Evolutionary conservation across 2,329 filamentous ascomycete genomes (phyloP).

Genomic region (Colletotrichum simmondsii): DNA sequence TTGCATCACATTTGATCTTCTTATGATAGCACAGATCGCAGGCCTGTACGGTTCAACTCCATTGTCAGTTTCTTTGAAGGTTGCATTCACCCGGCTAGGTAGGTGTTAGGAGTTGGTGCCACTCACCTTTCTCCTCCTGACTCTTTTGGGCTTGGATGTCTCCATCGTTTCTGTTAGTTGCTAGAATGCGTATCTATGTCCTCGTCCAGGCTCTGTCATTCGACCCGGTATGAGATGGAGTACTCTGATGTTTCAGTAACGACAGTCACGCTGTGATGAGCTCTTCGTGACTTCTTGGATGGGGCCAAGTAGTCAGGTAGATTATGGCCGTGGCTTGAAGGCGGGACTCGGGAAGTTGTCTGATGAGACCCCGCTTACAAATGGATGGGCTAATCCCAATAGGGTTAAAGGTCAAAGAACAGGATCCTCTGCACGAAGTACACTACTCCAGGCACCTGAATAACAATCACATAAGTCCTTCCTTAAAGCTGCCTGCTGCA

Average conservation of each 20-base stretch:
- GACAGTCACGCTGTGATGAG: too few relatives aligned
- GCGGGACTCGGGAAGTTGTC: neutral
- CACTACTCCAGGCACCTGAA: too few relatives aligned
- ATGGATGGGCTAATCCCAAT: neutral
- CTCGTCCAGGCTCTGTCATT: neutral
- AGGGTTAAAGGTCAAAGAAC: neutral
- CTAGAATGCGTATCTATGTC: neutral
- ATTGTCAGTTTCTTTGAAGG: too few relatives aligned
- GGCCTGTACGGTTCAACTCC: neutral
- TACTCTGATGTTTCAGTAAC: too few relatives aligned
- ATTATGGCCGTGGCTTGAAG: neutral
- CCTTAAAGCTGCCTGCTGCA: neutral
- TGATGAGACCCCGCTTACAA: neutral
- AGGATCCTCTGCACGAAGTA: neutral
- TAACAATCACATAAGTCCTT: neutral
- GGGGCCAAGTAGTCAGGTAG: neutral
- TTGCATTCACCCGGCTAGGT: too few relatives aligned
- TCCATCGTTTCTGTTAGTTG: neutral
- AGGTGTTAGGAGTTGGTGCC: too few relatives aligned
- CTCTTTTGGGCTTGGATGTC: constrained; percentile 1
- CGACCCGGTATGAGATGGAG: neutral
- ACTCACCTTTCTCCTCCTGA: constrained; percentile 22
- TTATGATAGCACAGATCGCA: constrained; percentile 30
- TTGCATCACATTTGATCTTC: constrained; percentile 31
- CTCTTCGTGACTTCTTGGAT: neutral